Evolutionary conservation across 441 rosid genomes (phyloP).

Genomic region (Euphorbia schlechtendalii): DNA sequence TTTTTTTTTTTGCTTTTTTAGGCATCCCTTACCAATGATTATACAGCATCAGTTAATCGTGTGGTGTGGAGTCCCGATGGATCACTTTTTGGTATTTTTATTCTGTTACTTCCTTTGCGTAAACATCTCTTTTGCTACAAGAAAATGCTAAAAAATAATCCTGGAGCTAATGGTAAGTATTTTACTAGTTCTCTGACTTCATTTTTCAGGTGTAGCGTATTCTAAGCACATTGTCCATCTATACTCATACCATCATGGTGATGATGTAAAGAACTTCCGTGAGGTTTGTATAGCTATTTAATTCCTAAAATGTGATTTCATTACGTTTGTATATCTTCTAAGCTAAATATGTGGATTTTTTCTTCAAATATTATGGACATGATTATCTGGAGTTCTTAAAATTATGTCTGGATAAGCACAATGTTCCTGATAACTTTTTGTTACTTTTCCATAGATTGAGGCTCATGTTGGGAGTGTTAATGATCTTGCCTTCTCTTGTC

Average conservation of each 20-base stretch:
- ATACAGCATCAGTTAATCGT: slow-evolving; percentile 81
- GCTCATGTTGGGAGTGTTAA: slow-evolving; percentile 98
- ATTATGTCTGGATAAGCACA: slow-evolving; percentile 10
- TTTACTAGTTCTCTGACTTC: slow-evolving; percentile 10
- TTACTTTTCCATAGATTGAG: too few relatives aligned
- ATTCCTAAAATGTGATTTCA: background rate
- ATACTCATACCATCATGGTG: slow-evolving; percentile 57
- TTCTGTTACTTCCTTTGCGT: too few relatives aligned
- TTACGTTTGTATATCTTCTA: background rate
- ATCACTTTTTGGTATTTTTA: slow-evolving; percentile 69
- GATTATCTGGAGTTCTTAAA: too few relatives aligned
- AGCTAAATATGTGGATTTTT: background rate
- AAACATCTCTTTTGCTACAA: too few relatives aligned
- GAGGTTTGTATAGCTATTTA: slow-evolving; percentile 50
- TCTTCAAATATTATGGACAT: too few relatives aligned
- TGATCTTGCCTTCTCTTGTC: slow-evolving; percentile 88
- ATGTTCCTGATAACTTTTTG: slow-evolving; percentile 18
- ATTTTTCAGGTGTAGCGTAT: slow-evolving; percentile 72
- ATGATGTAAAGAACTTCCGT: slow-evolving; percentile 53
- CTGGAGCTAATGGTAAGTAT: slow-evolving; percentile 9
- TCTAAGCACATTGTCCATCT: slow-evolving; percentile 76
- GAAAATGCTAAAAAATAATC: background rate
- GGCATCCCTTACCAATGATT: slow-evolving; percentile 84
- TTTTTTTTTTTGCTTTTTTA: too few relatives aligned
- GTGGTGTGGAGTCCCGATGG: slow-evolving; percentile 95